These are phyloP conservation scores for Lotmaria passim DNA, from an alignment of 208 protist species.

Conservation along the genomic window DNA sequence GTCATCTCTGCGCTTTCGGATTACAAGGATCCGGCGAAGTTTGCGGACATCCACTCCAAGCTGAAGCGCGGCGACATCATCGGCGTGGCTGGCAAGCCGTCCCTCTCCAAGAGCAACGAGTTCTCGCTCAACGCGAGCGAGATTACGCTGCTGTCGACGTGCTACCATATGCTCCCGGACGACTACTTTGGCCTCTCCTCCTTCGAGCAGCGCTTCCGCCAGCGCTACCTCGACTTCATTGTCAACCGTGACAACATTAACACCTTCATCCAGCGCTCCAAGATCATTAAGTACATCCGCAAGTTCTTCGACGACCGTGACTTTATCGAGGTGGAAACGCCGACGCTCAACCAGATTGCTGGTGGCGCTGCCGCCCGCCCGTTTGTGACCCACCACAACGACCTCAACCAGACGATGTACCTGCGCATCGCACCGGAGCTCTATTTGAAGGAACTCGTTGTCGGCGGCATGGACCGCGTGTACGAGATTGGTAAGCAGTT, in stretches of 20 bases:
- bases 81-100: conserved; percentile 94
- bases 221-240: conserved; percentile 99
- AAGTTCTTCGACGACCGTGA: conserved; percentile 96
- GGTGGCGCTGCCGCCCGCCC: conserved; percentile 99
- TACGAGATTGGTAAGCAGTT: conserved; percentile 99
- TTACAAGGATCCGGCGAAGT: conserved; percentile 79
- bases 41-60: conserved; percentile 80
- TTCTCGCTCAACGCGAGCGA: conserved; percentile 88
- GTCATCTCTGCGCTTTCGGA: conserved; percentile 79
- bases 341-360: conserved; percentile 98
- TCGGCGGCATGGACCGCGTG: conserved; percentile 99
- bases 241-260: conserved; percentile 95
- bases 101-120: conserved; percentile 89
- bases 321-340: conserved; percentile 99
- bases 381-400: conserved; percentile 99
- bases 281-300: conserved; percentile 98
- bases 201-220: conserved; percentile 95
- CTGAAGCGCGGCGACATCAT: conserved; percentile 99
- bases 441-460: conserved; percentile 99
- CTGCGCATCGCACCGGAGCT: conserved; percentile 99
- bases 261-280: conserved; percentile 94
- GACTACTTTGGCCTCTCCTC: conserved; percentile 94
- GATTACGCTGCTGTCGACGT: conserved; percentile 95
- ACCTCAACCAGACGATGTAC: conserved; percentile 98
- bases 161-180: conserved; percentile 99